Percentiles rank a stretch among this genome's conserved stretches.
Evolutionary conservation across 169 alveolate species (phyloP).

Genomic region (Plasmodium fragile): DNA sequence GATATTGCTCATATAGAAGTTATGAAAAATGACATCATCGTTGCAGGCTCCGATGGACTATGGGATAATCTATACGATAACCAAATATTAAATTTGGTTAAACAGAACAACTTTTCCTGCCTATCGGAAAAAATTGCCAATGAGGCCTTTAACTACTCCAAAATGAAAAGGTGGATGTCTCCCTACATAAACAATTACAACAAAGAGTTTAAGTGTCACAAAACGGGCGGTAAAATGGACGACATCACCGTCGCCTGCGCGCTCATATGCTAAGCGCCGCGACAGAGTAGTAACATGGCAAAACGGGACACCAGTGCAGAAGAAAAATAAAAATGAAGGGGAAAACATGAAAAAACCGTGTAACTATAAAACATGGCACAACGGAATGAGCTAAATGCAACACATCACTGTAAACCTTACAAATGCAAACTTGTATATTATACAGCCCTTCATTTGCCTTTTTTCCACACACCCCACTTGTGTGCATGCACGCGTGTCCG

Average conservation of each 20-base stretch:
- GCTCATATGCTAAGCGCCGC: conserved; percentile 1
- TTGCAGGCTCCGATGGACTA: conserved; percentile 42
- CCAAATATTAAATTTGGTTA: conserved; percentile 46
- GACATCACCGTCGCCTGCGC: conserved; percentile 68
- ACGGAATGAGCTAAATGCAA: not conserved
- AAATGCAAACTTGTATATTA: not conserved
- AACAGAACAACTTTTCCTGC: conserved; percentile 6
- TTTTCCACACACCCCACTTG: not conserved
- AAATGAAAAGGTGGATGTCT: conserved; percentile 60
- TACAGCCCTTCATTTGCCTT: not conserved
- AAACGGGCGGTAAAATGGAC: conserved; percentile 34
- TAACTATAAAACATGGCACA: not conserved
- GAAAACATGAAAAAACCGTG: not conserved
- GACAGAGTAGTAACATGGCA: not conserved
- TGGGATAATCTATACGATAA: conserved; percentile 43
- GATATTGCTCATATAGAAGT: conserved; percentile 32
- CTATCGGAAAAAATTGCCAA: conserved; percentile 57
- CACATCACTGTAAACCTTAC: not conserved
- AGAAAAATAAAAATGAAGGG: not conserved
- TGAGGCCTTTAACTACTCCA: conserved; percentile 36
- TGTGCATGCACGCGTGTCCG: not conserved
- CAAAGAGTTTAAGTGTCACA: conserved; percentile 24
- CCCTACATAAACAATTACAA: conserved; percentile 44
- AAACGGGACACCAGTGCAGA: not conserved
- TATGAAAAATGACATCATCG: conserved; percentile 39